phyloP scores from a whole-genome alignment of 116 monocot genomes.

The Phalaenopsis hybrid region DNA sequence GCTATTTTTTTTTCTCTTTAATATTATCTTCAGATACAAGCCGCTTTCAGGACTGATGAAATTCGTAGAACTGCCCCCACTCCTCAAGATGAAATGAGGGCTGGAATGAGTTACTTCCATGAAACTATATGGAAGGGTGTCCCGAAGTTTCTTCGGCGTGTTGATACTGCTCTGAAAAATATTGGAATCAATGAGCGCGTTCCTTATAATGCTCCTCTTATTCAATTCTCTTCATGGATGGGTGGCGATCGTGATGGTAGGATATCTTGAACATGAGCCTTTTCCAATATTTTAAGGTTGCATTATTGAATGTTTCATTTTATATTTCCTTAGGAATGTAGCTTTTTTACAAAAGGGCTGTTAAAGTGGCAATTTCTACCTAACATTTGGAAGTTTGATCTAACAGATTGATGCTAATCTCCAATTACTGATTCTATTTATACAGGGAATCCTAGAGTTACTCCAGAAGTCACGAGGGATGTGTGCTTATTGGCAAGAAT shows the following conservation, averaged over 20 bases:
- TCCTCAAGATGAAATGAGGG: constrained; percentile 98
- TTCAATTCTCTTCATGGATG: constrained; percentile 99
- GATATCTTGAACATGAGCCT: background rate
- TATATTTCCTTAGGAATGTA: background rate
- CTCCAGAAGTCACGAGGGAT: constrained; percentile 96
- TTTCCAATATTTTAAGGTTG: background rate
- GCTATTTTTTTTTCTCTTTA: background rate
- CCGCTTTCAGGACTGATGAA: constrained; percentile 97
- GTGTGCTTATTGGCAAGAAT: constrained; percentile 95
- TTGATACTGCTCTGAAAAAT: constrained; percentile 92
- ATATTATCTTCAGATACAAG: constrained; percentile 68
- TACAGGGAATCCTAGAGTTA: constrained; percentile 96
- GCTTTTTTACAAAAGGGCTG: background rate
- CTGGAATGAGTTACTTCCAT: constrained; percentile 99
- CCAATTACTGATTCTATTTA: background rate
- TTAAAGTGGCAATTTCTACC: no score
- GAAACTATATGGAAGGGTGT: constrained; percentile 99
- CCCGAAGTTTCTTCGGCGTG: constrained; percentile 80
- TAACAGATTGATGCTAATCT: background rate
- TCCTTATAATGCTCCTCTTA: constrained; percentile 95
- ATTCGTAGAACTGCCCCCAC: constrained; percentile 89
- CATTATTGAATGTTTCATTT: background rate
- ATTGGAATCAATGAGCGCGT: constrained; percentile 93
- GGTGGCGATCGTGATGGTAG: constrained; percentile 99
- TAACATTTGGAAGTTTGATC: background rate